Evolutionary conservation across 495 filamentous ascomycete genomes (phyloP).

Genomic region (Hypoxylon rickii): DNA sequence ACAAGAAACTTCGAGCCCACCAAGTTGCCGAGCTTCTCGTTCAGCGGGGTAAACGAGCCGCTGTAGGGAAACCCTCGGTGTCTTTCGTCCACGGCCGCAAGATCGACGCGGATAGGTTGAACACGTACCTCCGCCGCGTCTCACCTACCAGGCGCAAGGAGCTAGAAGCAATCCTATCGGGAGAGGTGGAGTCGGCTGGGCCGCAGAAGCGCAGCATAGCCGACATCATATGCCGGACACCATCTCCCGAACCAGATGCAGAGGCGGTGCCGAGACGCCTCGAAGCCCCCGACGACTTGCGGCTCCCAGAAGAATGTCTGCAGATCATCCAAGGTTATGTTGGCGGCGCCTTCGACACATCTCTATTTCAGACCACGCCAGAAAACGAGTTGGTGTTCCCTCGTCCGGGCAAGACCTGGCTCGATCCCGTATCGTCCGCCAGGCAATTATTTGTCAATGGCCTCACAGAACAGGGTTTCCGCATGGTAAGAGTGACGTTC

Average conservation of each 20-base stretch:
- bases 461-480: conserved; percentile 24
- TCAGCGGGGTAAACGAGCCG: conserved; percentile 23
- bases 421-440: conserved; percentile 24
- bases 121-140: conserved; percentile 30
- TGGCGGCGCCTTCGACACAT: conserved; percentile 23
- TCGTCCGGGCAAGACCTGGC: conserved; percentile 15
- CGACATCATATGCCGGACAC: conserved; percentile 30
- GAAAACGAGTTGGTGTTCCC: conserved; percentile 20
- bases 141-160: conserved; percentile 21
- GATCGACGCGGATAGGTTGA: conserved; percentile 42
- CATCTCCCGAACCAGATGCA: conserved; percentile 22
- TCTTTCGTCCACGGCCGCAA: conserved; percentile 53
- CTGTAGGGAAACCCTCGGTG: conserved; percentile 43
- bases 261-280: conserved; percentile 10
- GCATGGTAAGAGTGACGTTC: conserved; percentile 26
- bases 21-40: conserved; percentile 30
- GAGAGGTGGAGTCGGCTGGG: not conserved
- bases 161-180: conserved; percentile 14
- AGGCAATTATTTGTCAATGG: conserved; percentile 27
- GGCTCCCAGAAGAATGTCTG: conserved; percentile 33
- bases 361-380: conserved; percentile 13
- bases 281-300: conserved; percentile 26
- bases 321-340: conserved; percentile 29
- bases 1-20: conserved; percentile 29
- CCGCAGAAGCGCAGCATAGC: conserved; percentile 19